Conservation (phyloP, 805 yeast genomes). For the Wickerhamiella hasegawae region DNA sequence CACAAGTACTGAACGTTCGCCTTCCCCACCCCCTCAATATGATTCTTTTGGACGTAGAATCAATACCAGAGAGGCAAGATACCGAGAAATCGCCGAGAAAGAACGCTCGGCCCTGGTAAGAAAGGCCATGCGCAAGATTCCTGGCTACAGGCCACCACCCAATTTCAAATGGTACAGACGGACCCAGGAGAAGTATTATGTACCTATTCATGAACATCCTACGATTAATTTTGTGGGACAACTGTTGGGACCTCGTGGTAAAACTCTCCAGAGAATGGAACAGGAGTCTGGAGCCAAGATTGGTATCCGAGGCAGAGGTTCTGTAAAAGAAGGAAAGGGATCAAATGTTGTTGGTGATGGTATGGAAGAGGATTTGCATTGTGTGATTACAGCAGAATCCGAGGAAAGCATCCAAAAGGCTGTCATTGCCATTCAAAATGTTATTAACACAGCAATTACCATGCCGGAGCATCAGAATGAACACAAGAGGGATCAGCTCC, state of each 20-base stretch:
- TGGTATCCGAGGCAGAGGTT: conserved; percentile 88
- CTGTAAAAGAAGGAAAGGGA: conserved; percentile 76
- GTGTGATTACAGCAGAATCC: conserved; percentile 68
- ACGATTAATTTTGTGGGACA: conserved; percentile 86
- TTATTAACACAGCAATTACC: conserved; percentile 67
- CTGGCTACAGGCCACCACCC: conserved; percentile 63
- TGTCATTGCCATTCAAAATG: conserved; percentile 50
- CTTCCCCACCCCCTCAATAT: conserved; percentile 87
- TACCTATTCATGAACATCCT: conserved; percentile 78
- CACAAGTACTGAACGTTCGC: conserved; percentile 31
- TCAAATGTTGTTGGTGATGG: conserved; percentile 31
- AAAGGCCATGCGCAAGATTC: conserved; percentile 51
- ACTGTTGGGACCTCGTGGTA: conserved; percentile 89
- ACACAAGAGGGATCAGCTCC: conserved; percentile 72
- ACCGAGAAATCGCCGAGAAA: conserved; percentile 44
- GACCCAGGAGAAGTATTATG: conserved; percentile 63
- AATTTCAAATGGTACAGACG: conserved; percentile 59
- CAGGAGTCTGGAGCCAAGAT: conserved; percentile 76
- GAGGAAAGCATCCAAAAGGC: conserved; percentile 67
- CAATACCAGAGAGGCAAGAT: conserved; percentile 66
- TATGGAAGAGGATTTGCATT: conserved; percentile 74
- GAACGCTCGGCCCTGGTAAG: conserved; percentile 75
- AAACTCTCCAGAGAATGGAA: conserved; percentile 66
- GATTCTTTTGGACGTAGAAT: conserved; percentile 70
- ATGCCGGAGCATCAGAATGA: conserved; percentile 92